phyloP scores from a whole-genome alignment of 306 rosid genomes.

The Fagus crenata region DNA sequence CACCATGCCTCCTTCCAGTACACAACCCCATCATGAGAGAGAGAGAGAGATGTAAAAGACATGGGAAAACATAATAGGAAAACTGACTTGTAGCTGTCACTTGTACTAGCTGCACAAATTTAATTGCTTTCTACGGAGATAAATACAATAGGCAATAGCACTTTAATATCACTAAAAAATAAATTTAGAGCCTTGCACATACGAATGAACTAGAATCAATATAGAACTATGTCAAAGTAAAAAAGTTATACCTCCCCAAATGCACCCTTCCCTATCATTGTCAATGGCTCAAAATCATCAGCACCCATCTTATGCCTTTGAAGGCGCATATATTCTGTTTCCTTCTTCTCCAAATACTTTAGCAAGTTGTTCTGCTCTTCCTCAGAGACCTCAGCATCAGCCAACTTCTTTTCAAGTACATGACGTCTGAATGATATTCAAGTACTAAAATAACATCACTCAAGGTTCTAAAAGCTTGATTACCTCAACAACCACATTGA shows the following conservation, averaged over 20 bases:
- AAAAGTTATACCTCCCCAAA: conserved; percentile 84
- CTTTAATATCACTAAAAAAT: background rate
- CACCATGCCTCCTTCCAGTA: background rate
- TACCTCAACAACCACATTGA: background rate
- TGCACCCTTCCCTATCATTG: conserved; percentile 99
- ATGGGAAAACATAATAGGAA: background rate
- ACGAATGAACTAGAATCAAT: conserved; percentile 10
- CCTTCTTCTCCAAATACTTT: conserved; percentile 91
- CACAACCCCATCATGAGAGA: background rate
- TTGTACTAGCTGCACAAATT: background rate
- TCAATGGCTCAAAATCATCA: conserved; percentile 94
- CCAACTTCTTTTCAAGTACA: conserved; percentile 89
- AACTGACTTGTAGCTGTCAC: background rate
- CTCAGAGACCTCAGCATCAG: conserved; percentile 96
- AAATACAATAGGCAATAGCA: background rate
- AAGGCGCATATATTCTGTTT: conserved; percentile 97
- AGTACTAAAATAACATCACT: conserved; percentile 15
- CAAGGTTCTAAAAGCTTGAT: conserved; percentile 3
- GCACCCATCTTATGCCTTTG: conserved; percentile 99
- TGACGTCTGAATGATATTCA: conserved; percentile 64
- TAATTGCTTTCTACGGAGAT: background rate
- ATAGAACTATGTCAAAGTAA: conserved; percentile 19
- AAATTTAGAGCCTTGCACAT: background rate
- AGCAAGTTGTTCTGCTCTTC: conserved; percentile 97
- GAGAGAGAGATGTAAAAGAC: background rate